These are phyloP conservation scores for Ceratocystiopsis brevicomis DNA, from an alignment of 2,329 filamentous ascomycete genomes.

Conservation along the genomic window DNA sequence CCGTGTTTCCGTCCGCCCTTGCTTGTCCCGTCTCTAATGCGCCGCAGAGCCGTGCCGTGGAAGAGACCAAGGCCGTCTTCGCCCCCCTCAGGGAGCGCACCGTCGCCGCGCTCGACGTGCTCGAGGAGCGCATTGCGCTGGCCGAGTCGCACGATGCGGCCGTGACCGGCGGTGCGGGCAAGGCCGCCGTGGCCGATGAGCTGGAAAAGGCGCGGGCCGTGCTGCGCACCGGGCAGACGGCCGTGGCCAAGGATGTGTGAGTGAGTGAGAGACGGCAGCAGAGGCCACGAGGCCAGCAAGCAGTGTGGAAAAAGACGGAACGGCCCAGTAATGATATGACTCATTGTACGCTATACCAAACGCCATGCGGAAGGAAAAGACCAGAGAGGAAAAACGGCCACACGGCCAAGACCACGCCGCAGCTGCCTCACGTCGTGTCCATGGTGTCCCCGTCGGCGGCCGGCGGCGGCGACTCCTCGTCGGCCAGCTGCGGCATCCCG, in stretches of 20 bases:
- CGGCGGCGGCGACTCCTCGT: slow-evolving; percentile 16
- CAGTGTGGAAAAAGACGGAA: no score
- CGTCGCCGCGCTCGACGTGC: slow-evolving; percentile 46
- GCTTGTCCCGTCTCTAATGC: no score
- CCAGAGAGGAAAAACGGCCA: no score
- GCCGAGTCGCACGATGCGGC: slow-evolving; percentile 22
- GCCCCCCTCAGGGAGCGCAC: slow-evolving; percentile 54
- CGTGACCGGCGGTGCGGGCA: slow-evolving; percentile 9
- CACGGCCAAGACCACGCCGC: background rate
- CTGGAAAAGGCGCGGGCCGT: slow-evolving; percentile 35
- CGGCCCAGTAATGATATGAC: no score
- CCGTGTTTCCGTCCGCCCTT: background rate
- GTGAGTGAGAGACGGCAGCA: no score
- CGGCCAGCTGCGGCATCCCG: slow-evolving; percentile 9
- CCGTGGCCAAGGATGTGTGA: slow-evolving; percentile 12
- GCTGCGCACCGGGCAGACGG: slow-evolving; percentile 28
- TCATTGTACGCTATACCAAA: no score
- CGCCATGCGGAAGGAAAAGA: no score
- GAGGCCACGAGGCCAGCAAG: no score
- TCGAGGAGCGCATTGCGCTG: slow-evolving; percentile 61
- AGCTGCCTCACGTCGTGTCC: slow-evolving; percentile 34
- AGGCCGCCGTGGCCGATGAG: slow-evolving; percentile 25
- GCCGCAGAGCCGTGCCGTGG: slow-evolving; percentile 52
- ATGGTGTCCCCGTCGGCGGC: slow-evolving; percentile 39
- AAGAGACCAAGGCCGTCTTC: slow-evolving; percentile 75